phyloP scores from a whole-genome alignment of 2,329 filamentous ascomycete genomes.

The Aureobasidium subglaciale region DNA sequence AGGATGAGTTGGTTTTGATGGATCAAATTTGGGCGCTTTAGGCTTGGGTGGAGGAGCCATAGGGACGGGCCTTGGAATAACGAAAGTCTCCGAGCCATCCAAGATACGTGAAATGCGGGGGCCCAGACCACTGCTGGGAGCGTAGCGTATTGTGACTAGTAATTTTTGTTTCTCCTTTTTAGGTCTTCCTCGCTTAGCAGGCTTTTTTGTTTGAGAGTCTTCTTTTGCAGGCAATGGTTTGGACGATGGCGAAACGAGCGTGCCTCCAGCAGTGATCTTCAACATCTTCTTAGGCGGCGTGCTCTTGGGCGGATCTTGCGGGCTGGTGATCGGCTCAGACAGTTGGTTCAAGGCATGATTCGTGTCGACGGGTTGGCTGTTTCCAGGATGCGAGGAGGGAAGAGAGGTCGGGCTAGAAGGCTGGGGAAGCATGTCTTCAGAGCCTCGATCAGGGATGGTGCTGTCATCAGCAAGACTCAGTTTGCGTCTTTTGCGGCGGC shows the following conservation, averaged over 20 bases:
- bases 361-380: not conserved
- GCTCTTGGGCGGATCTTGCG: not conserved
- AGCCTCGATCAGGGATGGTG: not conserved
- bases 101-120: slow-evolving; percentile 59
- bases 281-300: slow-evolving; percentile 31
- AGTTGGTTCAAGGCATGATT: not conserved
- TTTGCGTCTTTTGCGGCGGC: slow-evolving; percentile 8
- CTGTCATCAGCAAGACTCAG: not conserved
- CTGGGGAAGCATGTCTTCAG: slow-evolving; percentile 10
- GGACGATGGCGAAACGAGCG: slow-evolving; percentile 37
- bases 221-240: slow-evolving; percentile 20
- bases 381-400: slow-evolving; percentile 10
- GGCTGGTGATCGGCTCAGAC: not conserved
- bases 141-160: slow-evolving; percentile 42
- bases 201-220: slow-evolving; percentile 17
- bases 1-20: slow-evolving; percentile 53
- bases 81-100: slow-evolving; percentile 28
- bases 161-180: slow-evolving; percentile 23
- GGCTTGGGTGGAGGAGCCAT: slow-evolving; percentile 23
- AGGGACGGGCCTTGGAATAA: slow-evolving; percentile 1
- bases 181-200: slow-evolving; percentile 25
- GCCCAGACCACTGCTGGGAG: slow-evolving; percentile 42
- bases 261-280: slow-evolving; percentile 39
- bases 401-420: slow-evolving; percentile 9
- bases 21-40: slow-evolving; percentile 22